These are phyloP conservation scores for Euryodendron excelsum DNA, from an alignment of 148 eudicot genomes.

Conservation along the genomic window DNA sequence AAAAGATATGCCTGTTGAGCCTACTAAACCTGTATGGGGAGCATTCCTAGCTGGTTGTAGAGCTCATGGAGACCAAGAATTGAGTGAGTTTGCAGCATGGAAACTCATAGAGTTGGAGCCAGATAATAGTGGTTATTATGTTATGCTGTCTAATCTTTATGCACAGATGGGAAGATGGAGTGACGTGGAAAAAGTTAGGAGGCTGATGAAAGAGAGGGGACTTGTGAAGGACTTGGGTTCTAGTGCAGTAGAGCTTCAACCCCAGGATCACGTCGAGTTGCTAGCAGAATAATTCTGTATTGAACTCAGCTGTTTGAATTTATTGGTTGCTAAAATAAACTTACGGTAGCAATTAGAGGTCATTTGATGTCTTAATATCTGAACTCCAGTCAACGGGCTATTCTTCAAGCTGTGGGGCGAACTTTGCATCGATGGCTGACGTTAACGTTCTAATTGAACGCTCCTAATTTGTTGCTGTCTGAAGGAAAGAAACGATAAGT, in stretches of 20 bases:
- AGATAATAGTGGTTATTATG: slow-evolving; percentile 35
- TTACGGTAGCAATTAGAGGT: too few relatives aligned
- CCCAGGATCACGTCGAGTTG: slow-evolving; percentile 13
- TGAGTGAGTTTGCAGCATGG: slow-evolving; percentile 46
- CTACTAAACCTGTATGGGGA: slow-evolving; percentile 41
- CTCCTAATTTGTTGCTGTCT: too few relatives aligned
- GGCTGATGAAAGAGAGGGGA: slow-evolving; percentile 49
- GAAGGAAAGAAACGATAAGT: too few relatives aligned
- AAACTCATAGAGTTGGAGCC: slow-evolving; percentile 42
- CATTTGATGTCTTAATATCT: too few relatives aligned
- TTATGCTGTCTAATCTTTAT: slow-evolving; percentile 38
- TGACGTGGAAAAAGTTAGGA: slow-evolving; percentile 29
- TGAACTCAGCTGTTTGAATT: too few relatives aligned
- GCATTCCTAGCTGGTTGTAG: slow-evolving; percentile 39
- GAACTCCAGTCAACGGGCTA: too few relatives aligned
- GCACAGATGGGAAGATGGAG: slow-evolving; percentile 39
- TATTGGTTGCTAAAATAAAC: too few relatives aligned
- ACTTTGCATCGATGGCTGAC: too few relatives aligned
- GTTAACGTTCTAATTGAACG: too few relatives aligned
- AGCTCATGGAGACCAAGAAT: slow-evolving; percentile 31
- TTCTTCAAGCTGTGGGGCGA: too few relatives aligned
- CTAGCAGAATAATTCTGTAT: slow-evolving; percentile 7
- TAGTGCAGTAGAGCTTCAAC: slow-evolving; percentile 33
- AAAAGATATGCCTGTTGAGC: slow-evolving; percentile 35
- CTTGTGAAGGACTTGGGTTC: slow-evolving; percentile 41